phyloP scores from a whole-genome alignment of 257 asterid species.

The Solanum bulbocastanum region DNA sequence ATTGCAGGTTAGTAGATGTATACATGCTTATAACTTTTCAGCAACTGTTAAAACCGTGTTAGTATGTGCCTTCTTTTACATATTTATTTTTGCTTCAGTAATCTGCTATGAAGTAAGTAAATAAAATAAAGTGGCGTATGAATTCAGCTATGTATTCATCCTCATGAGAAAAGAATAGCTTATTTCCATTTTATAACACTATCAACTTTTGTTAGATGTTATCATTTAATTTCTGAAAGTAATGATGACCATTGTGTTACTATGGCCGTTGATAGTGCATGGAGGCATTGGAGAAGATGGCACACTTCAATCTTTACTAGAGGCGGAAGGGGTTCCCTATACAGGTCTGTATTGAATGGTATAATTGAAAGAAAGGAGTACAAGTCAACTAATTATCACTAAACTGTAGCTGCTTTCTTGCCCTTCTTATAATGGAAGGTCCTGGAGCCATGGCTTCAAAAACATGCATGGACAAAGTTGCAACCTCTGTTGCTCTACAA shows the following conservation, averaged over 20 bases:
- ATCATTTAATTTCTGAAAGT: not conserved
- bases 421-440: constrained; percentile 34
- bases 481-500: constrained; percentile 71
- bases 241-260: not conserved
- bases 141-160: not conserved
- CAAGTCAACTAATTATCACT: not conserved
- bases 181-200: not conserved
- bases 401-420: constrained; percentile 11
- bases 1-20: constrained; percentile 56
- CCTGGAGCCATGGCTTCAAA: constrained; percentile 66
- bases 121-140: not conserved
- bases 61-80: not conserved
- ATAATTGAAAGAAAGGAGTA: not conserved
- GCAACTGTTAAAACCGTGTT: not conserved
- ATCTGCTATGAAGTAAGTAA: not conserved
- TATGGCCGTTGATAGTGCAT: constrained; percentile 48
- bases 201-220: not conserved
- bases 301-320: constrained; percentile 70
- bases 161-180: not conserved
- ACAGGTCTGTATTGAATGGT: constrained; percentile 34
- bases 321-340: constrained; percentile 61
- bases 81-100: not conserved
- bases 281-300: constrained; percentile 97
- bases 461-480: constrained; percentile 87
- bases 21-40: not conserved